Conservation (phyloP, 2,329 filamentous ascomycete species). For the Lachnellula suecica region DNA sequence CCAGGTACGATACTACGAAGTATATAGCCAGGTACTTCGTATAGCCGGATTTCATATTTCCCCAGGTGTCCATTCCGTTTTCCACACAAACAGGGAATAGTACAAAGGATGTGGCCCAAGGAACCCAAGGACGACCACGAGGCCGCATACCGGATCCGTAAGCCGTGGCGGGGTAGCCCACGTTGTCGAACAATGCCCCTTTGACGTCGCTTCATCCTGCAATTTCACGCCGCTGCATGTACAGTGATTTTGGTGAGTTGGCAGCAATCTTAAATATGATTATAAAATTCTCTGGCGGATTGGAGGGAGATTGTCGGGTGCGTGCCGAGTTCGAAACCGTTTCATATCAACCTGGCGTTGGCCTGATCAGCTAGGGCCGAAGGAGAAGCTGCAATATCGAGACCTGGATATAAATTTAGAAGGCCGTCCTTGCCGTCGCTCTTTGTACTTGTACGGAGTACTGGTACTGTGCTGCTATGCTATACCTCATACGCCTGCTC, state of each 20-base stretch:
- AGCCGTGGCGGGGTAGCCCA: conserved; percentile 1
- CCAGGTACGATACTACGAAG: too few relatives aligned
- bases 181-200: background rate
- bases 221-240: background rate
- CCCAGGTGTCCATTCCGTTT: conserved; percentile 1
- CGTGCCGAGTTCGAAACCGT: conserved; percentile 20
- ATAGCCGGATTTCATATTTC: background rate
- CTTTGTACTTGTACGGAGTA: background rate
- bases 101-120: background rate
- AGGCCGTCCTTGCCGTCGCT: background rate
- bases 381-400: too few relatives aligned
- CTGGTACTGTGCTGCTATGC: background rate
- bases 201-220: background rate
- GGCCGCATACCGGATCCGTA: background rate
- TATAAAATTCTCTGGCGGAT: background rate
- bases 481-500: background rate
- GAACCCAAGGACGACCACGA: conserved; percentile 3
- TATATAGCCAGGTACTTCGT: too few relatives aligned
- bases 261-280: background rate
- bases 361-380: background rate
- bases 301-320: conserved; percentile 2
- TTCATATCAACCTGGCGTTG: conserved; percentile 14
- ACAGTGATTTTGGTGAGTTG: background rate
- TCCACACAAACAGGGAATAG: background rate
- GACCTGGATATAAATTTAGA: conserved; percentile 6